Percentiles rank a stretch among this genome's conserved stretches.
Evolutionary conservation across 306 rosid genomes (phyloP).

Genomic region (Aeschynomene evenia): DNA sequence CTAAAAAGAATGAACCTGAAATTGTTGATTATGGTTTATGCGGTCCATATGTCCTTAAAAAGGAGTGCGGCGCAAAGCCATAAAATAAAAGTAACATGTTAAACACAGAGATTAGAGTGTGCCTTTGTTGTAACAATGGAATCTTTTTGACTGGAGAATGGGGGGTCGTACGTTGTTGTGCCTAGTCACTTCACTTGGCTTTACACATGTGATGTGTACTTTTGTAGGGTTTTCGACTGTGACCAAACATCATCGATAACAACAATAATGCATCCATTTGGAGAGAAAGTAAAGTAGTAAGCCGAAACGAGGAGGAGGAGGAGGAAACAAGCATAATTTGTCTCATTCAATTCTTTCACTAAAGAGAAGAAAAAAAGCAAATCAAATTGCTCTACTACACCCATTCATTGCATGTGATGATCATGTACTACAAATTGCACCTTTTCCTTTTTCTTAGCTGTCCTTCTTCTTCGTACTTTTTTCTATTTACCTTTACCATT

Average conservation of each 20-base stretch:
- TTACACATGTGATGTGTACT: conserved; percentile 16
- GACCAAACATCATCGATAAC: conserved; percentile 16
- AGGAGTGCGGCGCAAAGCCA: background rate
- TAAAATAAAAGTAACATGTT: background rate
- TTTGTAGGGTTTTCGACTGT: background rate
- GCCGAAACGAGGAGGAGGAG: background rate
- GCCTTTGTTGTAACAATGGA: background rate
- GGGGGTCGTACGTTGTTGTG: background rate
- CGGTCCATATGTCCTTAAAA: background rate
- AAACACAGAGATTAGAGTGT: too few species aligned
- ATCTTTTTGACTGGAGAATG: background rate
- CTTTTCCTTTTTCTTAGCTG: background rate
- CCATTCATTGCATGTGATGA: conserved; percentile 5
- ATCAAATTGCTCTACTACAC: background rate
- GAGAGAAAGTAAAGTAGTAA: background rate
- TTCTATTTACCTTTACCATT: background rate
- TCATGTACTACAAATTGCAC: background rate
- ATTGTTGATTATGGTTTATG: background rate
- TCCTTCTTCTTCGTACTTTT: background rate
- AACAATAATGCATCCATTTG: background rate
- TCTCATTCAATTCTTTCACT: background rate
- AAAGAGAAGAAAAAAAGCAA: background rate
- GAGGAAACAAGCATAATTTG: background rate
- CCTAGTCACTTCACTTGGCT: background rate
- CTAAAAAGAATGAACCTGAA: too few species aligned